Evolutionary conservation across 1,284 basidiomycete species (phyloP), one percentile per base, ranked within the genome.

Genomic region (Papiliotrema nemorosa): DNA sequence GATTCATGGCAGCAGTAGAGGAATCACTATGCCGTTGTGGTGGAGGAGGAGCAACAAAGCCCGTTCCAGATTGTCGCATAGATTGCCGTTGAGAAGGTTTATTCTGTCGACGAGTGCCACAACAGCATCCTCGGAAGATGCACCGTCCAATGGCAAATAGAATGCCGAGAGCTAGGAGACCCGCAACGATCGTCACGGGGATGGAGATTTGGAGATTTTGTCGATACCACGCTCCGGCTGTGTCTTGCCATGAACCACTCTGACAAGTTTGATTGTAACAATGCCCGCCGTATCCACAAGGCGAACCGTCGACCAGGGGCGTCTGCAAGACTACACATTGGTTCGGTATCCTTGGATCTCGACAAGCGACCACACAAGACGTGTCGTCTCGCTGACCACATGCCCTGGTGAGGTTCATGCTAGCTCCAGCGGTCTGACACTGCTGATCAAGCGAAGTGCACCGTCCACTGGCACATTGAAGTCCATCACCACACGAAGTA

Each of bases 381-480:
- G 77, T 80, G 72, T 86, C 83, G 61, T 81, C 79, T 50, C 76
- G 78, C 57, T 76, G 81, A 1, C 82, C 80, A 69, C 91, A 94
- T 1, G 84, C 85, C 42, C 75, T 71, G 13, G 77, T 80, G 43
- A 92, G 77, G 49, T 81, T 81, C 77, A 91, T 78, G 16, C 83
- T 82, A 5, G 81, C 76, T 3, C 90, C 89, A 40, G 84, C 81
- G 33, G 76, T 79, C 69, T 83, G 80, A 69, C 90, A 96, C 82
- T 96, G 91, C 56, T 77, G 72, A 57, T 84, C 79, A 22, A 86
- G 73, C 21, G 85, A 88, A 16, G 90, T 93, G 73, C 90, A 94
- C 45, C 80, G 76, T 7, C 91, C 90, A 58, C 81, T 84, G 0
- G 90, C 89, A 72, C 91, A 93, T 20, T 80, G 78, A 29, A 91